Evolutionary conservation across 129 eudicot genomes (phyloP).

Genomic region (Flaveria bidentis): DNA sequence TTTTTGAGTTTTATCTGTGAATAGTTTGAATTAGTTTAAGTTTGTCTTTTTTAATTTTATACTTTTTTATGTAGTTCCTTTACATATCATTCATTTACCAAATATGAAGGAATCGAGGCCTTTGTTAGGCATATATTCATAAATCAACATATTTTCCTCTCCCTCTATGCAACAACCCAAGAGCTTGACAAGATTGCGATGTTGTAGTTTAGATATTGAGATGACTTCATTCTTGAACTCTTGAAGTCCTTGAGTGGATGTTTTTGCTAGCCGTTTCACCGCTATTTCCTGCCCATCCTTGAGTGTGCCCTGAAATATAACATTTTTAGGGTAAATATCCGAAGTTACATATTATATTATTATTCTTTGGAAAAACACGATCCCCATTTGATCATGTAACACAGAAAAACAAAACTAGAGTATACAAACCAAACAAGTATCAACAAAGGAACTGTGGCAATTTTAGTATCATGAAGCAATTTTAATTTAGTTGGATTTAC

Average conservation of each 20-base stretch:
- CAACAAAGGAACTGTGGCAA: background rate
- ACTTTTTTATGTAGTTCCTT: background rate
- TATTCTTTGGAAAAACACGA: background rate
- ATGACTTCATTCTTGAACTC: slow-evolving; percentile 25
- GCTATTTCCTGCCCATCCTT: slow-evolving; percentile 37
- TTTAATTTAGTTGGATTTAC: too few species aligned
- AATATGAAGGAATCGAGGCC: slow-evolving; percentile 45
- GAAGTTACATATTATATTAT: too few species aligned
- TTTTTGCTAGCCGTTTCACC: slow-evolving; percentile 46
- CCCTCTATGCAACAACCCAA: slow-evolving; percentile 46
- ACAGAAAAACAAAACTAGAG: background rate
- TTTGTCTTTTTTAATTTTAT: background rate
- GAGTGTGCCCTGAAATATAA: slow-evolving; percentile 21
- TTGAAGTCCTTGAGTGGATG: slow-evolving; percentile 47
- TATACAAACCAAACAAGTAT: background rate
- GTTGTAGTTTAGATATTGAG: slow-evolving; percentile 46
- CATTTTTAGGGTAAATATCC: background rate
- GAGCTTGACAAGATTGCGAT: slow-evolving; percentile 49
- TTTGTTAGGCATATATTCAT: slow-evolving; percentile 36
- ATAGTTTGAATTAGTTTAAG: background rate
- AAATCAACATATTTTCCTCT: slow-evolving; percentile 39
- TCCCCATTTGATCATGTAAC: background rate
- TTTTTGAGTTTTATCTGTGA: slow-evolving; percentile 17
- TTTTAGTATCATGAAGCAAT: too few species aligned
- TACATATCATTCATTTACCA: slow-evolving; percentile 13